Percentiles rank a stretch among this genome's conserved stretches.
phyloP scores from a whole-genome alignment of 495 filamentous ascomycete species.

The Hypoxylon cercidicola region DNA sequence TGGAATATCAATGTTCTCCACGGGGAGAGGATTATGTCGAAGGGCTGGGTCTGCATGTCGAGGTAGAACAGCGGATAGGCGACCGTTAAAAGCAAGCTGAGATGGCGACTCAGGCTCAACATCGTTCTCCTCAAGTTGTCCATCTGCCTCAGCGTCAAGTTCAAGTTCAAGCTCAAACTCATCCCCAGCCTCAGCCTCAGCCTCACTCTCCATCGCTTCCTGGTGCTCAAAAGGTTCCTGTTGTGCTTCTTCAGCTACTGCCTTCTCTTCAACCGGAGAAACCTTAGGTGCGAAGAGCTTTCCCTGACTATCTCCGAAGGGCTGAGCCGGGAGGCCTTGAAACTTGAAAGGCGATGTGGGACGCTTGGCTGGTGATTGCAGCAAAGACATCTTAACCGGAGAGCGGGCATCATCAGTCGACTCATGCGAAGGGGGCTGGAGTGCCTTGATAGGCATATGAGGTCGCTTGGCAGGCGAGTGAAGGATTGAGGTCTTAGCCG shows the following conservation, averaged over 20 bases:
- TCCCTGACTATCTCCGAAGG: conserved; percentile 1
- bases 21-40: conserved; percentile 34
- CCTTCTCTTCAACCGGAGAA: conserved; percentile 20
- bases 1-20: conserved; percentile 17
- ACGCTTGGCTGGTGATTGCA: conserved; percentile 40
- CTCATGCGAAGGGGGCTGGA: conserved; percentile 42
- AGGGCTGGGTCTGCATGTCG: conserved; percentile 59
- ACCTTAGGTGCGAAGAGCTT: conserved; percentile 24
- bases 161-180: conserved; percentile 20
- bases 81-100: conserved; percentile 57
- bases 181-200: conserved; percentile 34
- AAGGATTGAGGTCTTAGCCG: conserved; percentile 55
- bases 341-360: conserved; percentile 44
- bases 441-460: conserved; percentile 53
- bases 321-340: conserved; percentile 15
- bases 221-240: conserved; percentile 7
- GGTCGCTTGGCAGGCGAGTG: conserved; percentile 61
- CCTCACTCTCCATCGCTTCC: conserved; percentile 13
- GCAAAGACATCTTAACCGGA: conserved; percentile 40
- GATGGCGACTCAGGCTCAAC: conserved; percentile 46
- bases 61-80: conserved; percentile 62
- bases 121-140: conserved; percentile 25
- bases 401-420: conserved; percentile 28
- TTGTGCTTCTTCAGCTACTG: conserved; percentile 20
- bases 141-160: neutral